Percentiles rank a stretch among this genome's conserved stretches.
phyloP scores from a whole-genome alignment of 2,329 filamentous ascomycete genomes.

The Penicillium decumbens region DNA sequence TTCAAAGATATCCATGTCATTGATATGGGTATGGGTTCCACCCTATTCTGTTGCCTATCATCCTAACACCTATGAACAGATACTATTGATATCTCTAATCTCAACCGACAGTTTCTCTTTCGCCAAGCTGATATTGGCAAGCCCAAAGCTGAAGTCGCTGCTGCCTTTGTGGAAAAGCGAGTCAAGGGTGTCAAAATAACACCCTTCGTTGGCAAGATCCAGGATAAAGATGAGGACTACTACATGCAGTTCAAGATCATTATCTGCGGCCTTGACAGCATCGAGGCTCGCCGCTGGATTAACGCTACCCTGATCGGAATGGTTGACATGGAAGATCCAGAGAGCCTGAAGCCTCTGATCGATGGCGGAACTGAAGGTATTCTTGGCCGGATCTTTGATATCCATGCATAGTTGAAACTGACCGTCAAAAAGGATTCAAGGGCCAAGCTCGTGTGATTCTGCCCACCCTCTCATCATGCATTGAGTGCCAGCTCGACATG shows the following conservation, averaged over 20 bases:
- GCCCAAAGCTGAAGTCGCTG: constrained; percentile 88
- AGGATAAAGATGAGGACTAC: constrained; percentile 93
- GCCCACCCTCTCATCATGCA: constrained; percentile 88
- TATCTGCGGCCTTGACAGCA: constrained; percentile 91
- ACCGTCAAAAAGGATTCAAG: constrained; percentile 67
- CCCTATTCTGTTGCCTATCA: not conserved
- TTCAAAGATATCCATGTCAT: constrained; percentile 98
- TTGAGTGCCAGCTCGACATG: constrained; percentile 98
- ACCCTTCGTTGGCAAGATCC: constrained; percentile 88
- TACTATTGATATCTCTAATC: constrained; percentile 96
- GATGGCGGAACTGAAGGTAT: constrained; percentile 90
- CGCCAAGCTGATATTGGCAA: constrained; percentile 86
- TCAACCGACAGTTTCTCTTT: constrained; percentile 97
- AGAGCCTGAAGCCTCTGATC: constrained; percentile 86
- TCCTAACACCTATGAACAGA: constrained; percentile 51
- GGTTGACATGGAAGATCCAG: constrained; percentile 76
- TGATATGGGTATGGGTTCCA: constrained; percentile 72
- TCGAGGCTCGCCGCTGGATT: constrained; percentile 97
- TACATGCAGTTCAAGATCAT: constrained; percentile 96
- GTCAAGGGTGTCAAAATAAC: constrained; percentile 91
- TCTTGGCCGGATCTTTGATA: not conserved
- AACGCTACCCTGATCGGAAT: constrained; percentile 89
- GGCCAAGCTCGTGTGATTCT: constrained; percentile 90
- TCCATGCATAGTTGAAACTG: not conserved
- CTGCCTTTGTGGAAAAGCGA: constrained; percentile 81